These are phyloP conservation scores for Triangularia setosa DNA, from an alignment of 2,329 filamentous ascomycete species.

Conservation along the genomic window DNA sequence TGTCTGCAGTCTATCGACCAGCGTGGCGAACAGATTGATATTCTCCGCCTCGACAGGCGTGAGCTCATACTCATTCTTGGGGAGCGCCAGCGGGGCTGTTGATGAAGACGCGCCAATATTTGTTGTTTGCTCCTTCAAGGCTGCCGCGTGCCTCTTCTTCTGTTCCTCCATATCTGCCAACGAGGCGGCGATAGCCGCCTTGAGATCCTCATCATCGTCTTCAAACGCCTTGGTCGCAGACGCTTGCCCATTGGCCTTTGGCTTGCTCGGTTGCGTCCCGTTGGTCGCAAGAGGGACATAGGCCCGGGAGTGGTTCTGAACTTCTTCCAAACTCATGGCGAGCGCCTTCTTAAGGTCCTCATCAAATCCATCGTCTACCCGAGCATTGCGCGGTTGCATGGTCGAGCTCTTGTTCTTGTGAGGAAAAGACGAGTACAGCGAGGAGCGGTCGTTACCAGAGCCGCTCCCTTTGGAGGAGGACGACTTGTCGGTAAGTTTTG, in stretches of 20 bases:
- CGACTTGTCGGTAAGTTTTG: slow-evolving; percentile 79
- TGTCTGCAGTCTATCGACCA: slow-evolving; percentile 91
- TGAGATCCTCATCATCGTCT: slow-evolving; percentile 88
- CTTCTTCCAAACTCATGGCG: slow-evolving; percentile 96
- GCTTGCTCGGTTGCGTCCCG: slow-evolving; percentile 28
- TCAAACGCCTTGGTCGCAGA: slow-evolving; percentile 52
- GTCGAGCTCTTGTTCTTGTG: slow-evolving; percentile 63
- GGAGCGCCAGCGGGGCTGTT: slow-evolving; percentile 54
- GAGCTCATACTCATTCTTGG: slow-evolving; percentile 92
- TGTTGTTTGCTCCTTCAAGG: slow-evolving; percentile 73
- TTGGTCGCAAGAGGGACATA: slow-evolving; percentile 60
- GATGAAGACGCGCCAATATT: slow-evolving; percentile 45
- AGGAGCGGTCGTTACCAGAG: slow-evolving; percentile 39
- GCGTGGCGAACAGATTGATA: slow-evolving; percentile 89
- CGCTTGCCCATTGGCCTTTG: slow-evolving; percentile 36
- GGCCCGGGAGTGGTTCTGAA: slow-evolving; percentile 68
- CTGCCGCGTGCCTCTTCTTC: slow-evolving; percentile 83
- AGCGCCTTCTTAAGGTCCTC: slow-evolving; percentile 90
- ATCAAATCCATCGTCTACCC: slow-evolving; percentile 87
- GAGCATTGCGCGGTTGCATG: slow-evolving; percentile 88
- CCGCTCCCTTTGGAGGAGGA: slow-evolving; percentile 32
- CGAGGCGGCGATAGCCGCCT: slow-evolving; percentile 92
- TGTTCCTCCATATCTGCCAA: slow-evolving; percentile 97
- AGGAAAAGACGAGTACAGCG: slow-evolving; percentile 41
- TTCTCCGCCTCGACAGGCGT: slow-evolving; percentile 94